These are phyloP conservation scores for Mycena chlorophos DNA, from an alignment of 768 basidiomycete species.

Conservation along the genomic window DNA sequence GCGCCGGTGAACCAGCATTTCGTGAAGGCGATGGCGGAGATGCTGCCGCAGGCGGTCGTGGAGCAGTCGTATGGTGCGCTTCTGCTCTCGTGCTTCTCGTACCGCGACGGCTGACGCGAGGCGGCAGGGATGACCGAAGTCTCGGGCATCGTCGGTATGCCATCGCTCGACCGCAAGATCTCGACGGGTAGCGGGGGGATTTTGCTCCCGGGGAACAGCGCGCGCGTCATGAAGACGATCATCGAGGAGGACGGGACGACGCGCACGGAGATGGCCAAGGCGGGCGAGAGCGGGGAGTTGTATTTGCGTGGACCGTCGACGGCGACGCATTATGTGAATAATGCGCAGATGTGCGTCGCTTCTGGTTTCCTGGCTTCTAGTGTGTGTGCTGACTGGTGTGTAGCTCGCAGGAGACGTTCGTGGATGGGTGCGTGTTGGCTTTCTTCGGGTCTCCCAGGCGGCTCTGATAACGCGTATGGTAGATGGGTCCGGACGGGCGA, in stretches of 20 bases:
- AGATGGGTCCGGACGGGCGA: conserved; percentile 47
- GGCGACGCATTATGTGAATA: conserved; percentile 38
- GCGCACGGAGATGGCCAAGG: not conserved
- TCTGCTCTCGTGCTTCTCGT: no score
- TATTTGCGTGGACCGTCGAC: conserved; percentile 37
- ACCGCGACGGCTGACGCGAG: no score
- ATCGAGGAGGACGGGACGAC: conserved; percentile 34
- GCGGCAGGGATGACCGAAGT: conserved; percentile 43
- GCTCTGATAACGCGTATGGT: no score
- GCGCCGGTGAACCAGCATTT: conserved; percentile 41
- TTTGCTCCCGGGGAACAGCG: conserved; percentile 37
- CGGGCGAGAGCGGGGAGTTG: conserved; percentile 40
- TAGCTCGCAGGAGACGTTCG: conserved; percentile 29
- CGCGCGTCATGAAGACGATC: conserved; percentile 40
- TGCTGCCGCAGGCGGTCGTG: conserved; percentile 39
- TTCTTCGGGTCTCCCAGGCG: no score
- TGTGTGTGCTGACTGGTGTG: not conserved
- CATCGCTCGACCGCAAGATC: conserved; percentile 25
- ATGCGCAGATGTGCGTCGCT: conserved; percentile 38
- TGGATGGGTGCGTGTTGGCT: conserved; percentile 43
- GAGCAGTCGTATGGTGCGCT: conserved; percentile 39
- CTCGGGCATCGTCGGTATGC: conserved; percentile 33
- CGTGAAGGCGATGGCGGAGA: conserved; percentile 24
- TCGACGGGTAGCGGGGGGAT: conserved; percentile 41
- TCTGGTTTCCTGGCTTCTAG: not conserved